phyloP scores from a whole-genome alignment of 169 alveolate species.

The Eimeria mitis region DNA sequence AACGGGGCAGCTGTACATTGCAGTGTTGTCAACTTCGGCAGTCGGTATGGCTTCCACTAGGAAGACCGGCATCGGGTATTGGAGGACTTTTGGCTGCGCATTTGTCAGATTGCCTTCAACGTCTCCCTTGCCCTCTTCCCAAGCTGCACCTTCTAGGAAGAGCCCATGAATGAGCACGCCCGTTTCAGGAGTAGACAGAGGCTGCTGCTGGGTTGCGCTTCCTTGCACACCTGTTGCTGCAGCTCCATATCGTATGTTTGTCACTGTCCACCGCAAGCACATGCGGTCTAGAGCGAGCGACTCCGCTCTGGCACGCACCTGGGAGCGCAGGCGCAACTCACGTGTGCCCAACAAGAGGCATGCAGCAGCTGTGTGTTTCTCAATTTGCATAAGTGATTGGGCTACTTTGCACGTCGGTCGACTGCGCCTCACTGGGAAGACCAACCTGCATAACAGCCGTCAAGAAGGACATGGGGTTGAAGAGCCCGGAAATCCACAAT shows the following conservation, averaged over 20 bases:
- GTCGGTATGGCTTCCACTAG: conserved; percentile 91
- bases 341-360: not conserved
- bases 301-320: conserved; percentile 94
- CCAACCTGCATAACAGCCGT: conserved; percentile 96
- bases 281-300: conserved; percentile 95
- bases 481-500: conserved; percentile 91
- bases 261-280: conserved; percentile 87
- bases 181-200: conserved; percentile 88
- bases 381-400: not conserved
- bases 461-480: conserved; percentile 97
- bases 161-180: conserved; percentile 94
- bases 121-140: conserved; percentile 96
- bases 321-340: not conserved
- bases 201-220: conserved; percentile 45
- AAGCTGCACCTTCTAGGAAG: conserved; percentile 96
- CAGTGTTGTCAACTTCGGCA: conserved; percentile 89
- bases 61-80: conserved; percentile 95
- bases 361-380: not conserved
- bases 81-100: conserved; percentile 92
- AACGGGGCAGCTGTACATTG: conserved; percentile 95
- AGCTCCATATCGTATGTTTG: conserved; percentile 86
- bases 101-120: conserved; percentile 95
- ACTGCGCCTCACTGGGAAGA: not conserved
- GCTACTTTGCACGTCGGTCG: not conserved
- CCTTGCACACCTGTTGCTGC: conserved; percentile 22